Percentiles rank a stretch among this genome's conserved stretches.
Conservation (phyloP, 345 rosid species). For the Carallia brachiata region DNA sequence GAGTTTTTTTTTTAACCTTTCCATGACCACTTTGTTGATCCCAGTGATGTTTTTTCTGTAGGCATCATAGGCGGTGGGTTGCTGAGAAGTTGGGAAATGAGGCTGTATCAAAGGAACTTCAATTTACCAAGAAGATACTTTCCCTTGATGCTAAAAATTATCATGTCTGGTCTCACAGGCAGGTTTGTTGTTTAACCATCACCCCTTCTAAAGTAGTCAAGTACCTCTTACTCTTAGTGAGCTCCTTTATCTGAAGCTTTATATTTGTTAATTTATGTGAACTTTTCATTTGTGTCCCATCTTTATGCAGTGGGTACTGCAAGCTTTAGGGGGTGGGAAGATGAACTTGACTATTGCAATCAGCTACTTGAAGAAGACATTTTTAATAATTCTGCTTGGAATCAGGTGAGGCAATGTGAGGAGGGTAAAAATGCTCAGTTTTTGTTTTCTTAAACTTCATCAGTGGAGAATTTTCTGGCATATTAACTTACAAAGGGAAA, state of each 20-base stretch:
- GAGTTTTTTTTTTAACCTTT: not conserved
- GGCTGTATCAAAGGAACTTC: slow-evolving; percentile 58
- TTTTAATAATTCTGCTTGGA: slow-evolving; percentile 96
- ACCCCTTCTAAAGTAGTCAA: not conserved
- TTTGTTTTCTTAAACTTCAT: not conserved
- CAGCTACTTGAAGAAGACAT: slow-evolving; percentile 75
- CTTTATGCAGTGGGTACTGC: slow-evolving; percentile 72
- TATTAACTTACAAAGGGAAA: not conserved
- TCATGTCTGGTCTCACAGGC: slow-evolving; percentile 97
- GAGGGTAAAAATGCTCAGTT: not conserved
- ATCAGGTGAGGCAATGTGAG: slow-evolving; percentile 52
- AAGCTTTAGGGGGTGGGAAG: slow-evolving; percentile 89
- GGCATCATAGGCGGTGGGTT: slow-evolving; percentile 98
- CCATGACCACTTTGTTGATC: not conserved
- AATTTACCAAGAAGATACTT: slow-evolving; percentile 59
- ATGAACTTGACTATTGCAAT: slow-evolving; percentile 73
- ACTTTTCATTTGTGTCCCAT: not conserved
- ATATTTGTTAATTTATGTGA: not conserved
- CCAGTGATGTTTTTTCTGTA: slow-evolving; percentile 20
- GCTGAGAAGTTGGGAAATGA: slow-evolving; percentile 78
- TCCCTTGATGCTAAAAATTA: slow-evolving; percentile 76
- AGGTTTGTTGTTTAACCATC: slow-evolving; percentile 46
- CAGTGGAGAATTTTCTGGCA: not conserved
- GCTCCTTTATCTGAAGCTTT: not conserved
- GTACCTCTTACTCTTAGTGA: not conserved